Evolutionary conservation across 768 basidiomycete species (phyloP).

Genomic region (Trametes cubensis): DNA sequence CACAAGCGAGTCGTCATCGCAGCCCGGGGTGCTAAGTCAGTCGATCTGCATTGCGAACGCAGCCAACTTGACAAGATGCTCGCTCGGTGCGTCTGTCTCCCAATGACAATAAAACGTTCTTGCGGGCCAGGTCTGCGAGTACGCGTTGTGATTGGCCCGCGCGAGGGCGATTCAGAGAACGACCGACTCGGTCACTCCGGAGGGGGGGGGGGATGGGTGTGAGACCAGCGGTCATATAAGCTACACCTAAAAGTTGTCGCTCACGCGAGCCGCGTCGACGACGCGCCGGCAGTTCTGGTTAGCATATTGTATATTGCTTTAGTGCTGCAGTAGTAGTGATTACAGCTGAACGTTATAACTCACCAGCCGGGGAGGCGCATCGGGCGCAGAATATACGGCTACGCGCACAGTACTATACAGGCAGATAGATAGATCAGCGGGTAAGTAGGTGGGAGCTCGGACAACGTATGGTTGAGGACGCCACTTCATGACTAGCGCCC

Average conservation of each 20-base stretch:
- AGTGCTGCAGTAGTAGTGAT: too few species aligned
- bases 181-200: too few species aligned
- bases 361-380: too few species aligned
- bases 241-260: constrained; percentile 1
- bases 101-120: neutral
- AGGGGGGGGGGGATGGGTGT: too few species aligned
- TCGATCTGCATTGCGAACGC: constrained; percentile 3
- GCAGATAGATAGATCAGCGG: neutral
- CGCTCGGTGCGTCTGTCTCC: neutral
- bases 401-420: neutral
- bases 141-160: constrained; percentile 5
- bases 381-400: too few species aligned
- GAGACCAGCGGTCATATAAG: constrained; percentile 13
- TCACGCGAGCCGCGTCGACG: too few species aligned
- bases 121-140: neutral
- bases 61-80: constrained; percentile 13
- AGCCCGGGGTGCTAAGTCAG: neutral
- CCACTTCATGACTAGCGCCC: too few species aligned
- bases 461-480: too few species aligned
- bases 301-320: too few species aligned
- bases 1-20: constrained; percentile 8
- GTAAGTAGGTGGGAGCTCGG: too few species aligned
- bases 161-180: neutral
- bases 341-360: too few species aligned
- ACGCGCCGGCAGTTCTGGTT: too few species aligned